Conservation (phyloP, 1,284 basidiomycete species). For the Volvariella surrecta region DNA sequence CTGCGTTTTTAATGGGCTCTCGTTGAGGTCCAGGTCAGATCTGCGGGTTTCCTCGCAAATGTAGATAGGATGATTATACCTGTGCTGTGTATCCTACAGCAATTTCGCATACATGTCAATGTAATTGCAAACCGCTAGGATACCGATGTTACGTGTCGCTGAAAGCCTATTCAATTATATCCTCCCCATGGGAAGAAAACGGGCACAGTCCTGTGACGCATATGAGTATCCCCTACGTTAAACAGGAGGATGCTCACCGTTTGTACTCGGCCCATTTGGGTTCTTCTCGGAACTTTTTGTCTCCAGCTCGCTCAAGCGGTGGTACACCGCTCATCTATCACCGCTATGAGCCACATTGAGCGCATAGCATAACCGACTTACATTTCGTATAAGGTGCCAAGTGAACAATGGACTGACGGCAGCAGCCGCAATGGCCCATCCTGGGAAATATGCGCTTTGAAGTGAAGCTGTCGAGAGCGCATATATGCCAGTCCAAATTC, state of each 20-base stretch:
- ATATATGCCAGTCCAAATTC: constrained; percentile 68
- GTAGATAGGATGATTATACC: no score
- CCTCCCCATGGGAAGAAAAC: constrained; percentile 33
- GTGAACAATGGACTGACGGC: constrained; percentile 60
- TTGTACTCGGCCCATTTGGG: constrained; percentile 65
- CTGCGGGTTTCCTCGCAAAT: no score
- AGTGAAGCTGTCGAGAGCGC: constrained; percentile 45
- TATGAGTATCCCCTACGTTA: constrained; percentile 9
- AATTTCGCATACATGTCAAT: no score
- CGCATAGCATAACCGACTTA: constrained; percentile 16
- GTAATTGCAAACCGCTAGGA: no score
- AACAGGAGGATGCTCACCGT: constrained; percentile 23
- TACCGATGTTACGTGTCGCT: no score
- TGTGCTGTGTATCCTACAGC: no score
- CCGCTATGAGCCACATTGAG: not conserved
- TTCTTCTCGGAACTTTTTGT: constrained; percentile 62
- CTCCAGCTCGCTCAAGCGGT: constrained; percentile 52
- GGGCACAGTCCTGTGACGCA: constrained; percentile 21
- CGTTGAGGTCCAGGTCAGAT: no score
- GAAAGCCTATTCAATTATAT: constrained; percentile 10
- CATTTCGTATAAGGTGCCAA: constrained; percentile 49
- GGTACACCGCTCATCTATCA: constrained; percentile 58
- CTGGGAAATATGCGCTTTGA: constrained; percentile 36
- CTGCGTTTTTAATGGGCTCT: no score
- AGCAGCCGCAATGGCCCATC: constrained; percentile 36